These are phyloP conservation scores for Ogataea glucozyma DNA, from an alignment of 805 yeast species.

Conservation along the genomic window DNA sequence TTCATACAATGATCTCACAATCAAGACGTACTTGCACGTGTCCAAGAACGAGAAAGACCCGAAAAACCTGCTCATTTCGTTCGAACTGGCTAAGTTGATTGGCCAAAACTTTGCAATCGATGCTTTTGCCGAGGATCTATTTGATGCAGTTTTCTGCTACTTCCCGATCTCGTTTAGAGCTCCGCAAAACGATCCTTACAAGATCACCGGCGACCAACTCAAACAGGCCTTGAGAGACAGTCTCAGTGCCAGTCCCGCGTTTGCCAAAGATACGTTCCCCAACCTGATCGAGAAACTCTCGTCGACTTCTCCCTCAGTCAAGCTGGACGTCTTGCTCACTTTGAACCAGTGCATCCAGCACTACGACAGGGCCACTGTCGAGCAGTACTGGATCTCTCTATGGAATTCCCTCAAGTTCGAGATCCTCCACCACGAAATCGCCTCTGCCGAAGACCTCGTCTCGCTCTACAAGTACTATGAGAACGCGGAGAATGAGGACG, in stretches of 20 bases:
- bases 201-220: constrained; percentile 72
- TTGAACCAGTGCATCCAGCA: constrained; percentile 54
- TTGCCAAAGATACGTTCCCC: constrained; percentile 74
- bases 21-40: constrained; percentile 61
- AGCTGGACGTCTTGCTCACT: constrained; percentile 71
- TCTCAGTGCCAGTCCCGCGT: constrained; percentile 58
- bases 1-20: constrained; percentile 41
- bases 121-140: constrained; percentile 61
- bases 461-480: constrained; percentile 33
- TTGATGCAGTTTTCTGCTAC: constrained; percentile 89
- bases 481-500: constrained; percentile 35
- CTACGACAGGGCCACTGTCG: constrained; percentile 51
- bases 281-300: constrained; percentile 77
- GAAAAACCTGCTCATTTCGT: constrained; percentile 72
- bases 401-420: constrained; percentile 92
- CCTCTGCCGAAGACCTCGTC: constrained; percentile 30
- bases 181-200: constrained; percentile 85
- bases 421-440: constrained; percentile 71
- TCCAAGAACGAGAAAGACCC: constrained; percentile 96
- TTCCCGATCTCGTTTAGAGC: constrained; percentile 96
- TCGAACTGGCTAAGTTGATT: constrained; percentile 53
- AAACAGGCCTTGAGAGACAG: constrained; percentile 62
- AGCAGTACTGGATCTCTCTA: constrained; percentile 65
- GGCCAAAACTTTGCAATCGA: constrained; percentile 43
- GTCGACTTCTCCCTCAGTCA: constrained; percentile 70